Base-by-base conservation (phyloP, 345 rosid species). In the Triadica sebifera region DNA sequence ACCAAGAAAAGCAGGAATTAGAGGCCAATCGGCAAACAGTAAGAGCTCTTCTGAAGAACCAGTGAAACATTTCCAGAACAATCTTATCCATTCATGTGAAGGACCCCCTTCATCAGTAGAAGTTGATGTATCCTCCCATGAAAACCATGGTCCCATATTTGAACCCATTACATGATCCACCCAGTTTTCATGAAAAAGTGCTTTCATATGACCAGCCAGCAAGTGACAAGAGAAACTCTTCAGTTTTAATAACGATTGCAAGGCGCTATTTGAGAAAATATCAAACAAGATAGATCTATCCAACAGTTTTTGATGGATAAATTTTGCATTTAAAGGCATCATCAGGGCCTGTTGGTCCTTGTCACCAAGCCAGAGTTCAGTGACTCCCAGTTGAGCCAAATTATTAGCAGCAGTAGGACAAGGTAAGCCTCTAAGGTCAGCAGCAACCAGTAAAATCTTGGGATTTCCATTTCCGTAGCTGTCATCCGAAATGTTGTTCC, bases 1-100 rank as follows among this genome's bases (percentile, higher is more conserved):
- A 51, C 98, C 97, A 78, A 91, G 96, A 83, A 91, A 90, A 64
- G 96, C 96, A 87, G 98, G 98, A 85, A 93, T 86, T 68, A 93
- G 75, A 47, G 98, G 98, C 98, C 98, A 93, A 74, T 93, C 96
- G 22, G 89, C 84, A 75, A 91, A 93, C 67, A 89, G 87, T 52
- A 86, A 81, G 67, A 91, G 87, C 47, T 90, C 88, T 65, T 87
- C 97, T 24, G 79, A 78, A 53, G 94, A 87, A 67, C 87, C 88
- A 77, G 78, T 82, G 78, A 88, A 91, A 75, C 84, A 83, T 80
- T 87, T 91, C 98, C 98, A 93, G 75, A 93, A 93, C 73, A 90
- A 88, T 75, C 80, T 83, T 76, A 93, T 80, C 98, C 98, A 93
- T 77, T 90, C 93, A 75, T 91, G 86, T 58, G 98, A 87, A 62